Base-by-base conservation (phyloP, 768 basidiomycete species). In the Boletus subcaerulescens region DNA sequence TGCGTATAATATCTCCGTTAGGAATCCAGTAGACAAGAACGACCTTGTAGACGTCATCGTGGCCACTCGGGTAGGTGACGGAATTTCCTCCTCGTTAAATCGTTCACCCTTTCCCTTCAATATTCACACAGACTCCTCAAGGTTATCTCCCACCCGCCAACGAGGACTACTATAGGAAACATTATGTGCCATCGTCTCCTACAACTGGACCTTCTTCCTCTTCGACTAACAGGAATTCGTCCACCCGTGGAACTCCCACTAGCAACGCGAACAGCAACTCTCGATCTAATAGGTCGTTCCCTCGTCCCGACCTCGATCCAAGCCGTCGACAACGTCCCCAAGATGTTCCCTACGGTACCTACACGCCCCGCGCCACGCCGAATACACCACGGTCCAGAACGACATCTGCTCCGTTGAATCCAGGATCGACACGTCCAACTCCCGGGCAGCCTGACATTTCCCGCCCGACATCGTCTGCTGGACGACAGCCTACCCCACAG, bases 1-100 rank as follows among this genome's bases (percentile, higher is more conserved):
- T 49, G 85, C 84, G 6, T 92, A 92, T 59, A 80, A 83, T 52
- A 87, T 92, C 60, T 72, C 75, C 50, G 76, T 80, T 17, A 80
- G 77, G 52, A 78, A 80, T 45, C 81, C 84, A 2, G 75, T 90
- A 15, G 90, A 92, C 68, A 91, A 91, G 70, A 85, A 88, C 48
- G 89, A 91, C 65, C 72, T 91, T 43, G 82, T 91, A 38, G 85
- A 89, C 48, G 80, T 76, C 39, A 79, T 88, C 44, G 43, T 89
- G 2, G 67, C 67, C 24, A 71, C 70, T 40, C 69, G 65, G 64
- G 89, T 89, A 64, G 50, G 81, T 71, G 32, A n/a, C 17, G 39
- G 41, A 14, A n/a, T 43, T 18, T 4, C 8, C n/a, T 26, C 41
- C 32, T 22, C 45, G 20, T 36, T 3, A n/a, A 36, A 11, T 33